phyloP scores from a whole-genome alignment of 805 yeast genomes.

The Jamesozyma gamospora region DNA sequence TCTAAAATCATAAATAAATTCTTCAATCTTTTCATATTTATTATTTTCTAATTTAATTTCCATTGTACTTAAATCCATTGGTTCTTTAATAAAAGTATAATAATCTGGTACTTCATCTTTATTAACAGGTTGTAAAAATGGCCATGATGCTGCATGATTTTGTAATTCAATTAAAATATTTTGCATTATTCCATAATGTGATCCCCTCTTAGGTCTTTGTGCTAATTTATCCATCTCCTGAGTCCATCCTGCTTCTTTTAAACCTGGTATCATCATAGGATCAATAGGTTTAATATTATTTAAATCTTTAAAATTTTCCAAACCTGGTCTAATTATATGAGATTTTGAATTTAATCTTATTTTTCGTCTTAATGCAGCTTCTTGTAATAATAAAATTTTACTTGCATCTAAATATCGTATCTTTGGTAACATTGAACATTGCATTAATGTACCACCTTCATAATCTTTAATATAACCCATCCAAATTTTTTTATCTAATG shows the following conservation, averaged over 20 bases:
- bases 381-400: conserved; percentile 76
- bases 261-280: conserved; percentile 81
- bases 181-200: conserved; percentile 90
- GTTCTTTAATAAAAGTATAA: conserved; percentile 91
- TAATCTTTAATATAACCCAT: conserved; percentile 98
- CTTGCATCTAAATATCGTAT: conserved; percentile 83
- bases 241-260: conserved; percentile 93
- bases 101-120: conserved; percentile 93
- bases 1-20: conserved; percentile 80
- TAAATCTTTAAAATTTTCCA: conserved; percentile 53
- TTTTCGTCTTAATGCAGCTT: conserved; percentile 81
- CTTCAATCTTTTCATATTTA: conserved; percentile 82
- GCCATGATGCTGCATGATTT: conserved; percentile 97
- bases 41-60: conserved; percentile 87
- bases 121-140: conserved; percentile 87
- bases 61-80: conserved; percentile 96
- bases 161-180: conserved; percentile 79
- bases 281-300: conserved; percentile 47
- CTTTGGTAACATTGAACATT: conserved; percentile 85
- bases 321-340: conserved; percentile 73
- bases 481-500: conserved; percentile 81
- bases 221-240: conserved; percentile 97
- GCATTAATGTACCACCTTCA: conserved; percentile 98
- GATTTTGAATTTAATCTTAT: conserved; percentile 71
- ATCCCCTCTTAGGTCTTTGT: conserved; percentile 86